Conservation (phyloP, 768 basidiomycete species). For the Calocybe indica region DNA sequence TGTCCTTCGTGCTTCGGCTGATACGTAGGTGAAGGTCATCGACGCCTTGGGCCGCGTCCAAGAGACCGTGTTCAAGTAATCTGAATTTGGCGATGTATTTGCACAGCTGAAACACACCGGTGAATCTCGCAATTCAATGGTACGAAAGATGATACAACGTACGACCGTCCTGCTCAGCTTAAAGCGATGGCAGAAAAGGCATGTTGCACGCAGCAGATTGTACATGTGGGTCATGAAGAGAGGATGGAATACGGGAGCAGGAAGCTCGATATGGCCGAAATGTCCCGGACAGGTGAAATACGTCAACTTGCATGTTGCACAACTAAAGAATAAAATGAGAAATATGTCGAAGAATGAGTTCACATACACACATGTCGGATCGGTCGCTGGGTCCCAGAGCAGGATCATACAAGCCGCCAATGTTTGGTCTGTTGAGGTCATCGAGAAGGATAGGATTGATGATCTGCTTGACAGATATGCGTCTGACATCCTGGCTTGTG, state of each 20-base stretch:
- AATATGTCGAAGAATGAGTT: conserved; percentile 3
- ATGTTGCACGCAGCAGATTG: conserved; percentile 79
- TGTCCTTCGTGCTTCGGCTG: conserved; percentile 15
- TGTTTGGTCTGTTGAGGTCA: conserved; percentile 87
- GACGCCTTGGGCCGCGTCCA: conserved; percentile 73
- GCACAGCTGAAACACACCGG: conserved; percentile 44
- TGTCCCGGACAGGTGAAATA: conserved; percentile 97
- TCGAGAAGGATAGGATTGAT: conserved; percentile 90
- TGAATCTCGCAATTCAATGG: conserved; percentile 1
- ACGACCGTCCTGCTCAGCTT: conserved; percentile 75
- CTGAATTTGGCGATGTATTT: conserved; percentile 85
- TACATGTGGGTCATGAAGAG: conserved; percentile 92
- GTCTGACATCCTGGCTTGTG: conserved; percentile 77
- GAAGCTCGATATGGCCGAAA: conserved; percentile 96
- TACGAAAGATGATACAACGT: conserved; percentile 9
- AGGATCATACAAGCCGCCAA: conserved; percentile 92
- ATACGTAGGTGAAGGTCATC: conserved; percentile 56
- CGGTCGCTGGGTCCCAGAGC: conserved; percentile 86
- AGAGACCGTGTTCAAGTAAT: conserved; percentile 82
- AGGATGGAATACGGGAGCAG: conserved; percentile 93
- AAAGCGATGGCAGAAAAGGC: conserved; percentile 93
- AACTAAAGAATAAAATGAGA: conserved; percentile 43
- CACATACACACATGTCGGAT: conserved; percentile 76
- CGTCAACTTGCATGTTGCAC: conserved; percentile 86
- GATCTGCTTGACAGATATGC: conserved; percentile 97